These are phyloP conservation scores for Lactarius sp. DNA, from an alignment of 768 basidiomycete species.

Conservation along the genomic window DNA sequence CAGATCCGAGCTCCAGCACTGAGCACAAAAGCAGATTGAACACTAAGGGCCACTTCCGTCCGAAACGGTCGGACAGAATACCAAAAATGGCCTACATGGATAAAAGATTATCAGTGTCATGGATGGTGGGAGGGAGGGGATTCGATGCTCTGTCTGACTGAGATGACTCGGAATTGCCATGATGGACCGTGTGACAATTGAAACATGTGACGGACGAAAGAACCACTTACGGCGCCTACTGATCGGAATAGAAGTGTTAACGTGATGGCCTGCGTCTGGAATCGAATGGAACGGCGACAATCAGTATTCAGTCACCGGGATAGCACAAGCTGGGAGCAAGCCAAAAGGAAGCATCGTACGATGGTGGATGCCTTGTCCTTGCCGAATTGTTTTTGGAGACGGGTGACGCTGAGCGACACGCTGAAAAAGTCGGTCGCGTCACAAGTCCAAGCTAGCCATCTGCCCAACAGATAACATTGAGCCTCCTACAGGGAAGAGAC, in stretches of 20 bases:
- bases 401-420: slow-evolving; percentile 57
- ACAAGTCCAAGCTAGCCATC: slow-evolving; percentile 83
- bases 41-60: slow-evolving; percentile 91
- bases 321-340: neutral
- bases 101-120: slow-evolving; percentile 1
- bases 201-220: slow-evolving; percentile 5
- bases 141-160: neutral
- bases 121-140: neutral
- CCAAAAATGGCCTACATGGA: slow-evolving; percentile 61
- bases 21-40: slow-evolving; percentile 66
- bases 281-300: neutral
- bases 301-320: neutral
- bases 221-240: slow-evolving; percentile 52
- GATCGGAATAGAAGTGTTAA: slow-evolving; percentile 88
- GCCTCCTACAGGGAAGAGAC: neutral
- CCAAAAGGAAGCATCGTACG: slow-evolving; percentile 30
- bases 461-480: slow-evolving; percentile 26
- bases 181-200: neutral
- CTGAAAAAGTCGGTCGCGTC: slow-evolving; percentile 87
- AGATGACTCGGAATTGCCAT: too few species aligned
- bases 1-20: slow-evolving; percentile 72
- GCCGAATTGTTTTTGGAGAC: slow-evolving; percentile 47
- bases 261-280: slow-evolving; percentile 75
- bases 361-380: slow-evolving; percentile 39
- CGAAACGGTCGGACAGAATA: slow-evolving; percentile 77